Evolutionary conservation across 176 grass and related monocot genomes (phyloP), one percentile per base, ranked within the genome.

Genomic region (Juncus inflexus): DNA sequence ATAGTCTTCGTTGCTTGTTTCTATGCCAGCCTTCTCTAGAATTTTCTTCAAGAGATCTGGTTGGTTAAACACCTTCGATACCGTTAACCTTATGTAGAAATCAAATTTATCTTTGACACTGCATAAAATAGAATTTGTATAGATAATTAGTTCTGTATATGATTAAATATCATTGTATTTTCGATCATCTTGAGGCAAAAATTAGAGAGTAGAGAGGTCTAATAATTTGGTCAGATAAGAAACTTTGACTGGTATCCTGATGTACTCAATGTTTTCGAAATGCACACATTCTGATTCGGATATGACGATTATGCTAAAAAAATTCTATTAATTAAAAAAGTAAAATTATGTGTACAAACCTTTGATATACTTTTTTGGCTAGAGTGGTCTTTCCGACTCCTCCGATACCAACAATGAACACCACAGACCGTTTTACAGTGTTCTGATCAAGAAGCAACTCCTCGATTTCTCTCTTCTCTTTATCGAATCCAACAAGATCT

Each of bases 351-450:
- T 47, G 12, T 42, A 69, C 51, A 5, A 41, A 64, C 61, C 61
- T 64, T 39, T 38, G 37, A 40, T 64, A 64, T 10, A 64, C 38
- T 64, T 64, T 64, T n/a, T 12, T 41, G 38, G 61, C 61, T 64
- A 64, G 6, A 41, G 61, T 40, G 14, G 61, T 64, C 41, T 64
- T 64, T 42, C 61, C 61, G 14, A 19, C 1, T 0, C 61, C 35
- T 5, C 36, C 38, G 5, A 37, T 6, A 40, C 61, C 61, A 37
- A 41, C 39, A 64, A 64, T 64, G 1, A 37, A 64, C 12, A 64
- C 41, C 61, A 64, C 61, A 3, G 61, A 15, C n/a, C 38, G 61
- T 40, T 40, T 38, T 37, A 15, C 8, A 12, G 7, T 40, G 2
- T n/a, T 64, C 6, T 16, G 36, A 45, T 45, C 11, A 14, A 64